phyloP scores from a whole-genome alignment of 148 eudicot genomes.

The Diospyros kaki region DNA sequence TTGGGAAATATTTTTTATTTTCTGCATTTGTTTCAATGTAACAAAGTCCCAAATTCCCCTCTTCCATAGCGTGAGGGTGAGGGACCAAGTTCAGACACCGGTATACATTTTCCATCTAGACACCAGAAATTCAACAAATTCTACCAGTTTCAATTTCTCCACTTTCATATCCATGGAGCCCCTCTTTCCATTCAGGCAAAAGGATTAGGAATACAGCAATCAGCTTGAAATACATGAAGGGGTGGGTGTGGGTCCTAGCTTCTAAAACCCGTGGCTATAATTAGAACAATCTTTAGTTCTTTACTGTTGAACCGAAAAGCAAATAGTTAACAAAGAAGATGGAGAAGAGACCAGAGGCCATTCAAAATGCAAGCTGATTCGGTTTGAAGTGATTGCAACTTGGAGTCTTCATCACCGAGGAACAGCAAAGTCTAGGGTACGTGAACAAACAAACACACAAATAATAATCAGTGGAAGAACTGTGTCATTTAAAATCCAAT shows the following conservation, averaged over 20 bases:
- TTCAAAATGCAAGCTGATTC: slow-evolving; percentile 8
- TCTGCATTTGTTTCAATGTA: no score
- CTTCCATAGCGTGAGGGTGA: no score
- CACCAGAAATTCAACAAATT: no score
- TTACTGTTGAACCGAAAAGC: not conserved
- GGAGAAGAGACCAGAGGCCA: not conserved
- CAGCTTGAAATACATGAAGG: not conserved
- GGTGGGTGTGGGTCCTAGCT: not conserved
- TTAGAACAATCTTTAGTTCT: not conserved
- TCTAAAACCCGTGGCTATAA: not conserved
- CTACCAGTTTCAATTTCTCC: no score
- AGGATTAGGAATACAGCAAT: no score
- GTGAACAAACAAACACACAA: slow-evolving; percentile 9
- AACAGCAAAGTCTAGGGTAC: slow-evolving; percentile 48
- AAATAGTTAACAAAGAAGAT: not conserved
- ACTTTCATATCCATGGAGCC: no score
- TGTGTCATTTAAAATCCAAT: not conserved
- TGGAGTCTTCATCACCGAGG: slow-evolving; percentile 44
- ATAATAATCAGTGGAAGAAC: slow-evolving; percentile 27
- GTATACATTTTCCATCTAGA: no score
- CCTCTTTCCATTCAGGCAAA: no score
- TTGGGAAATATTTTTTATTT: no score
- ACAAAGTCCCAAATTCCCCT: no score
- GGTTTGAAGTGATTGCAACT: slow-evolving; percentile 1
- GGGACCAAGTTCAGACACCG: no score